These are phyloP conservation scores for Cyberlindnera xylosilytica DNA, from an alignment of 805 yeast genomes.

Conservation along the genomic window DNA sequence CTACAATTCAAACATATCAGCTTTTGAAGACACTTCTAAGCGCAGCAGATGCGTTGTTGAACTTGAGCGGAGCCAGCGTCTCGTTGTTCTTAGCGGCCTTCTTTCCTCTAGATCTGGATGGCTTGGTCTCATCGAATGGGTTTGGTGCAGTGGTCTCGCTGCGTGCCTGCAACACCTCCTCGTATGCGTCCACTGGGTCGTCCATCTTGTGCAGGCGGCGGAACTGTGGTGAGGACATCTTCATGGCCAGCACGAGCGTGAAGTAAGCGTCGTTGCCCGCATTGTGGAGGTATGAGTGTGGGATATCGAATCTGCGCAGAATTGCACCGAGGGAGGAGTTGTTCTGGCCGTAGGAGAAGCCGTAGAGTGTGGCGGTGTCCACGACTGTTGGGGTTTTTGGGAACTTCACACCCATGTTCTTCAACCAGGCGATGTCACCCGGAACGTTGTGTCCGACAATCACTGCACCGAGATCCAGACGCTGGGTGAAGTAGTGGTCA, in stretches of 20 bases:
- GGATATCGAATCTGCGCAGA: constrained; percentile 45
- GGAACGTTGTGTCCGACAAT: constrained; percentile 59
- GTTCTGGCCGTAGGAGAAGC: constrained; percentile 34
- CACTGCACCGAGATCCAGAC: constrained; percentile 31
- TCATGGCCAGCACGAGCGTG: constrained; percentile 50
- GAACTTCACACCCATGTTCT: constrained; percentile 42
- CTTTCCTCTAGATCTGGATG: background rate
- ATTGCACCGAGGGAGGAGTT: constrained; percentile 44
- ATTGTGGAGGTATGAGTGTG: constrained; percentile 61
- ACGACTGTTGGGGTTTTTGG: constrained; percentile 32
- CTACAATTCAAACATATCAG: too few species aligned
- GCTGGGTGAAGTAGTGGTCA: constrained; percentile 38
- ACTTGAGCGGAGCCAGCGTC: background rate
- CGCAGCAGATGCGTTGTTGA: background rate
- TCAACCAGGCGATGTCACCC: constrained; percentile 55
- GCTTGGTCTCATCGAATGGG: background rate
- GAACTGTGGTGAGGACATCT: constrained; percentile 46
- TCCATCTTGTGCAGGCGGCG: constrained; percentile 24
- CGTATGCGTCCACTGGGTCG: background rate
- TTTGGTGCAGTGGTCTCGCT: background rate
- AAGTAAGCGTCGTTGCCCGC: constrained; percentile 72
- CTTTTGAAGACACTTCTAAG: background rate
- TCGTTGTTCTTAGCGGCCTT: background rate
- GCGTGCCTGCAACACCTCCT: background rate
- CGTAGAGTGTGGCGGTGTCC: constrained; percentile 51